Evolutionary conservation across 2,329 filamentous ascomycete species (phyloP).

Genomic region (Periconia sp.): DNA sequence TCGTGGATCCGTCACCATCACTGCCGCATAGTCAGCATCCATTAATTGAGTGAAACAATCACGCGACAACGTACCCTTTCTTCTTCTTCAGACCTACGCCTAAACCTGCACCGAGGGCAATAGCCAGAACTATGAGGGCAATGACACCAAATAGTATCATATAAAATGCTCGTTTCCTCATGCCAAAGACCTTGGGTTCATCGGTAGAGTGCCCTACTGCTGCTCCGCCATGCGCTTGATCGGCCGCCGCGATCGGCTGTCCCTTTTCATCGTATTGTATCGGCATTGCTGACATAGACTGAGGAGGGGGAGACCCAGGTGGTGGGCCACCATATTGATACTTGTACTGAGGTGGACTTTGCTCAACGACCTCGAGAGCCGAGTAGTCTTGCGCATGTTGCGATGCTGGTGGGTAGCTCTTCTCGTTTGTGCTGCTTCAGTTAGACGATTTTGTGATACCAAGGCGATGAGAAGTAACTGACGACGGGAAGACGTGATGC

Average conservation of each 20-base stretch:
- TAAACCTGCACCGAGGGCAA: constrained; percentile 46
- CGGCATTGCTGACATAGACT: not conserved
- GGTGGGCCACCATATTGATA: constrained; percentile 10
- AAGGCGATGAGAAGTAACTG: no score
- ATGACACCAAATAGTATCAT: constrained; percentile 30
- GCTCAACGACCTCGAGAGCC: constrained; percentile 13
- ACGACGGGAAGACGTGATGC: no score
- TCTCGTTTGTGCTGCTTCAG: no score
- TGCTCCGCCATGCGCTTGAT: not conserved
- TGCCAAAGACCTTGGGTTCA: constrained; percentile 25
- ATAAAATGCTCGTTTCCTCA: constrained; percentile 30
- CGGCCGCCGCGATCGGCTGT: constrained; percentile 1
- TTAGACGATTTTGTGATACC: no score
- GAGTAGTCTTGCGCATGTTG: no score
- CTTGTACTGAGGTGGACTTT: constrained; percentile 1
- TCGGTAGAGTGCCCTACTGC: constrained; percentile 4
- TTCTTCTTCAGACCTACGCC: constrained; percentile 35
- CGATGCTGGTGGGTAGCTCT: constrained; percentile 10
- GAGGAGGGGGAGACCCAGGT: constrained; percentile 7
- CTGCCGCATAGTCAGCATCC: not conserved
- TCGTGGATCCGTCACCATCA: constrained; percentile 5
- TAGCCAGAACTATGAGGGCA: constrained; percentile 39
- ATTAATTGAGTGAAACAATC: no score
- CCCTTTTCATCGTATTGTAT: constrained; percentile 9
- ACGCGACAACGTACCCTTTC: constrained; percentile 18